A percentile compares a stretch with the other conserved stretches of the same genome.
phyloP scores from a whole-genome alignment of 345 rosid species.

The Heritiera littoralis region DNA sequence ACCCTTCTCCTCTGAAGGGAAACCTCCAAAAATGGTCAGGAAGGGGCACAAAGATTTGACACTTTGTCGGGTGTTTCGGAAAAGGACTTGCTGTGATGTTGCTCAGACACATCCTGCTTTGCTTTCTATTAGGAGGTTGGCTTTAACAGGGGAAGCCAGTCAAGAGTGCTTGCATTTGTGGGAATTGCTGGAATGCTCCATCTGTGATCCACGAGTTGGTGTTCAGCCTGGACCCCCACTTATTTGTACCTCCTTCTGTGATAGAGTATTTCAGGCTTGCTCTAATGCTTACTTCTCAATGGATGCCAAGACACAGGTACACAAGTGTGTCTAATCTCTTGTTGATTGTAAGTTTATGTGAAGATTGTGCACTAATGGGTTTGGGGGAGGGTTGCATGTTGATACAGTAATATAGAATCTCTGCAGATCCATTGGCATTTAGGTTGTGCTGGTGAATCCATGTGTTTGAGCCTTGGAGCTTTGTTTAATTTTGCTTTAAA shows the following conservation, averaged over 20 bases:
- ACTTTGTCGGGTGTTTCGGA: constrained; percentile 80
- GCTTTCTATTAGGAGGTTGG: constrained; percentile 70
- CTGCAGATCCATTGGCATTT: not conserved
- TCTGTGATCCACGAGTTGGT: constrained; percentile 85
- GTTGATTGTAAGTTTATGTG: constrained; percentile 3
- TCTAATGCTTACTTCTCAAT: constrained; percentile 79
- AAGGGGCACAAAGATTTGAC: constrained; percentile 79
- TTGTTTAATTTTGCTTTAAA: constrained; percentile 7
- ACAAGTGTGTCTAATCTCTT: constrained; percentile 5
- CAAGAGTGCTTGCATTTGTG: constrained; percentile 75
- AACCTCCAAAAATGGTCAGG: constrained; percentile 66
- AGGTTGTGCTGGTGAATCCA: constrained; percentile 6
- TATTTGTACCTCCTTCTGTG: constrained; percentile 75
- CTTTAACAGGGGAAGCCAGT: constrained; percentile 79
- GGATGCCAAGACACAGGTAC: constrained; percentile 67
- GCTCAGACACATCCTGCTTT: constrained; percentile 88
- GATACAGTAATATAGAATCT: not conserved
- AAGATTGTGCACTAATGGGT: not conserved
- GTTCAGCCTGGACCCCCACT: constrained; percentile 85
- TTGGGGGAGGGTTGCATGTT: not conserved
- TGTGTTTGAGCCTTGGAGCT: not conserved
- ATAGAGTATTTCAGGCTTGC: constrained; percentile 76
- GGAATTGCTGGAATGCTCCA: constrained; percentile 94
- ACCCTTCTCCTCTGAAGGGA: constrained; percentile 70
- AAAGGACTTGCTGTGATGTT: constrained; percentile 77